Evolutionary conservation across 257 asterid species (phyloP).

Genomic region (Gynochthodes officinalis): DNA sequence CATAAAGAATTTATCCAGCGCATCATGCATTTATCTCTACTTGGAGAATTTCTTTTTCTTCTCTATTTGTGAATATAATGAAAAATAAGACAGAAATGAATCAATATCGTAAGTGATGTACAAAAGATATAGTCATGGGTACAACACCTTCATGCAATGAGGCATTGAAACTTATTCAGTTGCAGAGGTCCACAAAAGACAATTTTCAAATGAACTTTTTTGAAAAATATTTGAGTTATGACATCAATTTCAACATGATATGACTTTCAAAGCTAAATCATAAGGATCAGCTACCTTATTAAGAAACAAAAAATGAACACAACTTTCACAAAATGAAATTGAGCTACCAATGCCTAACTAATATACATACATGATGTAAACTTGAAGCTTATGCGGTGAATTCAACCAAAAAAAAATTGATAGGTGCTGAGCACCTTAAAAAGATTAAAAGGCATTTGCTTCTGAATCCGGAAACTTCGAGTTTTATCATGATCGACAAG

Average conservation of each 20-base stretch:
- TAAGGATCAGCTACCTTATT: neutral
- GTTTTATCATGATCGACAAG: constrained; percentile 98
- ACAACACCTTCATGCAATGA: neutral
- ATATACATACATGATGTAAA: too few species aligned
- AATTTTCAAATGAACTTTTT: neutral
- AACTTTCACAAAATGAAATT: neutral
- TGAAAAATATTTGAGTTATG: neutral
- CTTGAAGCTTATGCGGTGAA: neutral
- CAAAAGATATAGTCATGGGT: neutral
- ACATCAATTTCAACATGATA: neutral
- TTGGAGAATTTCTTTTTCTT: neutral
- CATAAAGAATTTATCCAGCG: neutral
- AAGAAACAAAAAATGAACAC: neutral
- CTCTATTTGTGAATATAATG: neutral
- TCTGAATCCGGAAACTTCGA: constrained; percentile 86
- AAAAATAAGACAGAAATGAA: neutral
- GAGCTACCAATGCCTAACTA: neutral
- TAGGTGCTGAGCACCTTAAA: constrained; percentile 64
- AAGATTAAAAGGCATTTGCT: constrained; percentile 67
- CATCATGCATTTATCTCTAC: neutral
- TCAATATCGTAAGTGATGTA: neutral
- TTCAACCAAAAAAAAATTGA: constrained; percentile 3
- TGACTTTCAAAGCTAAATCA: neutral
- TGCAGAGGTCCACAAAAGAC: neutral
- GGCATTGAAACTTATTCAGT: neutral